Evolutionary conservation across 78 protist species (phyloP).

Genomic region (Pigoraptor vietnamica): DNA sequence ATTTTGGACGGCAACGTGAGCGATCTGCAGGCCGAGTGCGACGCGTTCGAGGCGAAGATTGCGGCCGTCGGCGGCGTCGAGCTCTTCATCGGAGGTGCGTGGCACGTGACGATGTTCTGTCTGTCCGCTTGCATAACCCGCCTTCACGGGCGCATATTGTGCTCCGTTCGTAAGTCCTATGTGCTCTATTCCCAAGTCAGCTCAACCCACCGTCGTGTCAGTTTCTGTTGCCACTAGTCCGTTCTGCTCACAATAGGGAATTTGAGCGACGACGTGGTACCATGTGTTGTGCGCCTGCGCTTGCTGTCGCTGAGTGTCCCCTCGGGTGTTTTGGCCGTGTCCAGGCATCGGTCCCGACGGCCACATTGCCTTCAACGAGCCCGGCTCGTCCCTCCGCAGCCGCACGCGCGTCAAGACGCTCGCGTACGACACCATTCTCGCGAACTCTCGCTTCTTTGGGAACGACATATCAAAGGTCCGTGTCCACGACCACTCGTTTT

Average conservation of each 20-base stretch:
- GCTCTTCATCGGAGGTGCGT: constrained; percentile 69
- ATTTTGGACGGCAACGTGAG: constrained; percentile 69
- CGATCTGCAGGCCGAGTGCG: constrained; percentile 54
- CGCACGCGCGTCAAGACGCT: constrained; percentile 79
- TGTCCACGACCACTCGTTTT: no score
- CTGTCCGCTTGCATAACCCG: no score
- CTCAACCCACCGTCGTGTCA: no score
- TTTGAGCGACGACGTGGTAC: background rate
- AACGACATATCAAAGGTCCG: constrained; percentile 53
- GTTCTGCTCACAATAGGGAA: no score
- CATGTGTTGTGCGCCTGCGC: background rate
- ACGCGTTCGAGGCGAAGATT: constrained; percentile 54
- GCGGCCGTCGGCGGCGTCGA: constrained; percentile 67
- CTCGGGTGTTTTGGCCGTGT: background rate
- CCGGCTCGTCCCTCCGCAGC: constrained; percentile 62
- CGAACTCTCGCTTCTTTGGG: constrained; percentile 77
- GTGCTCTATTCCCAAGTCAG: no score
- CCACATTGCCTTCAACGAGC: constrained; percentile 93
- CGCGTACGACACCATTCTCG: constrained; percentile 66
- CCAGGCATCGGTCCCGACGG: constrained; percentile 80
- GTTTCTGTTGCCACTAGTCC: no score
- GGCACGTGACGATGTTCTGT: background rate
- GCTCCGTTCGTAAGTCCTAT: no score
- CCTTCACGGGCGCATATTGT: no score
- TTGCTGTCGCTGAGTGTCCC: no score